Base-by-base conservation (phyloP, 75 land plant genomes). In the Adiantum capillusveneris region DNA sequence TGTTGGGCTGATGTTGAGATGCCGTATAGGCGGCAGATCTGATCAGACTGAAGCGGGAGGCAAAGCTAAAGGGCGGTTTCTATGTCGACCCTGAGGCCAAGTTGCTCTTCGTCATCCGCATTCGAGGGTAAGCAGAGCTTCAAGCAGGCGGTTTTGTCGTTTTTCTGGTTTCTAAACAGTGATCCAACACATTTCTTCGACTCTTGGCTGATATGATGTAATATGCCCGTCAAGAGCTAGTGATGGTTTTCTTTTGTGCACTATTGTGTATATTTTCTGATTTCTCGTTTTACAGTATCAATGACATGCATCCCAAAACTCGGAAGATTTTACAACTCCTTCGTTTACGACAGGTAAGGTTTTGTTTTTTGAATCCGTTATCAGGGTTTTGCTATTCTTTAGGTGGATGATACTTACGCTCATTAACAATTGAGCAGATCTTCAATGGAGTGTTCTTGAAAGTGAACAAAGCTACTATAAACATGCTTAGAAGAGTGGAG, bases 381-480 rank as follows among this genome's bases (percentile, higher is more conserved):
- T n/a, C n/a, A n/a, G n/a, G n/a, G n/a, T n/a, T n/a, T n/a, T n/a
- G n/a, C n/a, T n/a, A n/a, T n/a, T n/a, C n/a, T n/a, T n/a, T n/a
- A n/a, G n/a, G n/a, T n/a, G n/a, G n/a, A n/a, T n/a, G n/a, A n/a
- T n/a, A n/a, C n/a, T n/a, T n/a, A n/a, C n/a, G n/a, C n/a, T n/a
- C n/a, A n/a, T n/a, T n/a, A n/a, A n/a, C n/a, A n/a, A n/a, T n/a
- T n/a, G 30, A 44, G 22, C 59, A 84, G 85, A 87, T 87, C 9
- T 84, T 87, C 59, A 84, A 81, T 65, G 91, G 89, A 1, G 86
- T 79, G 76, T n/a, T n/a, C n/a, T n/a, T n/a, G n/a, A n/a, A n/a
- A n/a, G n/a, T n/a, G n/a, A n/a, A n/a, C n/a, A n/a, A 79, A 63
- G 88, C 88, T 5, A 84, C 90, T 24, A 31, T 86, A 64, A 84